Evolutionary conservation across 139 green algal species (phyloP).

Genomic region (Closterium sp.): DNA sequence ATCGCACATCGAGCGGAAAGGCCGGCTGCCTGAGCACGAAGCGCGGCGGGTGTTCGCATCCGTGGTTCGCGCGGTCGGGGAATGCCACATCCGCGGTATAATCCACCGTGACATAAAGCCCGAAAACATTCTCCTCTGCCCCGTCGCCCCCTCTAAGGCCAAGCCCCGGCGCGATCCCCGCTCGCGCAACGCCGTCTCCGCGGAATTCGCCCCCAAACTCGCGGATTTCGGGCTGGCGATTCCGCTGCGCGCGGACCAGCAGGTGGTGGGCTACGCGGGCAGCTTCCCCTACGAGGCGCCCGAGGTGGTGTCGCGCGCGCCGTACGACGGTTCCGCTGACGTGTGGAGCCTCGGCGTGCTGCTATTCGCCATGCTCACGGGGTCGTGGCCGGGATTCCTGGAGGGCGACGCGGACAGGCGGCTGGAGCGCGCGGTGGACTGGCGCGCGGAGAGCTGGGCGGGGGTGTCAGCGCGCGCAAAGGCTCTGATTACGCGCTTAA

Average conservation of each 20-base stretch:
- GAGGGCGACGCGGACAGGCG: neutral
- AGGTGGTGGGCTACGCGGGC: neutral
- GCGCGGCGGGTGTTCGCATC: neutral
- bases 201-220: neutral
- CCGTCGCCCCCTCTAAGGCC: neutral
- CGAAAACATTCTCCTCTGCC: neutral
- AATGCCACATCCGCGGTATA: neutral
- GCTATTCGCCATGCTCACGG: slow-evolving; percentile 13
- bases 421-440: neutral
- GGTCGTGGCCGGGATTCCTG: neutral
- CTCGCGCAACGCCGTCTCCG: neutral
- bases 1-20: neutral
- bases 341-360: slow-evolving; percentile 26
- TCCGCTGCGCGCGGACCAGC: neutral
- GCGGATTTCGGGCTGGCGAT: slow-evolving; percentile 18
- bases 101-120: neutral
- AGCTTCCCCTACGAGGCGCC: slow-evolving; percentile 6
- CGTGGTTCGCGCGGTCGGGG: neutral
- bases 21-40: neutral
- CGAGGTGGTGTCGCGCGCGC: neutral
- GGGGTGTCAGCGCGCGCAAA: neutral
- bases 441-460: neutral
- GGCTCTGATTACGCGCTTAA: neutral
- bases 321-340: neutral
- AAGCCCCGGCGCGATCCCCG: neutral